These are phyloP conservation scores for Rheum nobile DNA, from an alignment of 148 eudicot genomes.

Conservation along the genomic window DNA sequence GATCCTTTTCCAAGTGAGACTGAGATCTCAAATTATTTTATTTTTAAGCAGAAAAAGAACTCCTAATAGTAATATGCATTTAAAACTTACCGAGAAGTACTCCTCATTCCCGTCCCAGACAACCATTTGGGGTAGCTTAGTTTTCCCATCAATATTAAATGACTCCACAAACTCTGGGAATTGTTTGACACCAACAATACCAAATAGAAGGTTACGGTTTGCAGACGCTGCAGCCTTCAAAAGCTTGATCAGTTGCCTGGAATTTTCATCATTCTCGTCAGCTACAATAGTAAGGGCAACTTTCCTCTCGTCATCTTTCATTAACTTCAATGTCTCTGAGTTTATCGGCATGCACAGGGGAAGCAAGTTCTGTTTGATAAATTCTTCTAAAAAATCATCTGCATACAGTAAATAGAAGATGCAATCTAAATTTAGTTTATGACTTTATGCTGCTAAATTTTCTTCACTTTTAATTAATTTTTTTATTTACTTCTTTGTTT, in stretches of 20 bases:
- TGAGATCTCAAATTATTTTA: not conserved
- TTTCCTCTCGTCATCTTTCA: conserved; percentile 83
- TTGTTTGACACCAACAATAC: conserved; percentile 70
- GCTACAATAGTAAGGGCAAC: conserved; percentile 64
- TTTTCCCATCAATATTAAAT: conserved; percentile 44
- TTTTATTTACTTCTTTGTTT: too few relatives aligned
- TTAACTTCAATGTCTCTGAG: conserved; percentile 47
- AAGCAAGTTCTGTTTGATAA: conserved; percentile 64
- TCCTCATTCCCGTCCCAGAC: conserved; percentile 96
- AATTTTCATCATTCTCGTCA: conserved; percentile 50
- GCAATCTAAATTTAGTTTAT: not conserved
- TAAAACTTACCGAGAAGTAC: conserved; percentile 59
- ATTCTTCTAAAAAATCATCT: conserved; percentile 78
- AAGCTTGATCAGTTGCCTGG: conserved; percentile 46
- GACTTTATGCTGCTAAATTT: not conserved
- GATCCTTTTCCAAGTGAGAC: not conserved
- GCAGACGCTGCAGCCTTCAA: conserved; percentile 95
- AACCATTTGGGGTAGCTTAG: conserved; percentile 80
- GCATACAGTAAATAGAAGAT: conserved; percentile 10
- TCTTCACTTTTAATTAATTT: too few relatives aligned
- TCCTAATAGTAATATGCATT: not conserved
- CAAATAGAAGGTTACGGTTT: conserved; percentile 75
- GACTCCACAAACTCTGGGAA: conserved; percentile 66
- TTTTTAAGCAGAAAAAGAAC: not conserved
- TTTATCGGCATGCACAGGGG: conserved; percentile 72